Percentiles rank a stretch among this genome's conserved stretches.
Evolutionary conservation across 1,284 basidiomycete genomes (phyloP).

Genomic region (Pulchroboletus neoregius): DNA sequence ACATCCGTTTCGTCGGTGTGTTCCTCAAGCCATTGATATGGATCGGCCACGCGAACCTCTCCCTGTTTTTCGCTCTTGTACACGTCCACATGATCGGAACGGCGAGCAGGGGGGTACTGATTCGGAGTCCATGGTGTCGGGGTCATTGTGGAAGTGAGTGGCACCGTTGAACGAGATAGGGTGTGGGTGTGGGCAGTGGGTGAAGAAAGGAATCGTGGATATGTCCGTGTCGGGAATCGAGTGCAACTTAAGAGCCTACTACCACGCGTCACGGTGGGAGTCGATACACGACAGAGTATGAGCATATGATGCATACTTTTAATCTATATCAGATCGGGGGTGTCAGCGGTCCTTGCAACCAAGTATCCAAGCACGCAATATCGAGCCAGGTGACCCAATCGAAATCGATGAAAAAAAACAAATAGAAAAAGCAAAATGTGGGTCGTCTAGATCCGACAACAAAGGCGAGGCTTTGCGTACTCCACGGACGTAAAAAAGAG

Average conservation of each 20-base stretch:
- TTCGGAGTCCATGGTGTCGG: slow-evolving; percentile 41
- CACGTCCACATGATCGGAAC: slow-evolving; percentile 62
- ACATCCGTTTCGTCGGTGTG: slow-evolving; percentile 57
- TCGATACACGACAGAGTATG: slow-evolving; percentile 9
- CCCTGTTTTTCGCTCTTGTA: slow-evolving; percentile 64
- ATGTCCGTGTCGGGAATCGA: slow-evolving; percentile 9
- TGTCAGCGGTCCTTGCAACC: slow-evolving; percentile 30
- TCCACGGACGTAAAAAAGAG: slow-evolving; percentile 6
- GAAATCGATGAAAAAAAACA: slow-evolving; percentile 7
- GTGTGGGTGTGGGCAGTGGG: slow-evolving; percentile 8
- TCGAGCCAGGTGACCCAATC: slow-evolving; percentile 7
- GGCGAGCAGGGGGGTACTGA: slow-evolving; percentile 58
- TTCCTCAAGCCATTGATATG: slow-evolving; percentile 72
- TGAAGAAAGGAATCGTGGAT: slow-evolving; percentile 13
- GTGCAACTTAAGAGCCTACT: slow-evolving; percentile 22
- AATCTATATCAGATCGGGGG: slow-evolving; percentile 30
- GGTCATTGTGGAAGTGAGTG: slow-evolving; percentile 20
- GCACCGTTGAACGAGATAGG: slow-evolving; percentile 22
- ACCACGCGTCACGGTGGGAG: slow-evolving; percentile 22
- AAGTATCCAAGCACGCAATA: neutral
- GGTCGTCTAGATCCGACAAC: neutral
- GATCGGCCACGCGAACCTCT: slow-evolving; percentile 60
- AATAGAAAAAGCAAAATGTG: slow-evolving; percentile 5
- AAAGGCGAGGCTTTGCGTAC: neutral
- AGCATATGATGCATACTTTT: slow-evolving; percentile 10